These are phyloP conservation scores for Musa balbisiana DNA, from an alignment of 202 grass and related monocot genomes.

Conservation along the genomic window DNA sequence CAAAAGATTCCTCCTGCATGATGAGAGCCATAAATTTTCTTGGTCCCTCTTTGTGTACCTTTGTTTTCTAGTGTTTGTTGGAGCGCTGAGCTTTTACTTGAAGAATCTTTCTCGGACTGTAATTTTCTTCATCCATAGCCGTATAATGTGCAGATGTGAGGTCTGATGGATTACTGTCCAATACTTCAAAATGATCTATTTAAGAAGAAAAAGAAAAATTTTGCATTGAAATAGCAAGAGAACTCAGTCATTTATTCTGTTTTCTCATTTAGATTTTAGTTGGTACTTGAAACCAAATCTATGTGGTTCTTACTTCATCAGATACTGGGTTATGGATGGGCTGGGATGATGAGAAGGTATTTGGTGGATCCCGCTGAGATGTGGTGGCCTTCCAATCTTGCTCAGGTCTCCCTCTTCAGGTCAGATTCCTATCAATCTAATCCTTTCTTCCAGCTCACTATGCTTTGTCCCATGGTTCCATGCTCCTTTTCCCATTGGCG, in stretches of 20 bases:
- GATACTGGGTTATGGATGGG: slow-evolving; percentile 95
- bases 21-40: background rate
- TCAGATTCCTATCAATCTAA: slow-evolving; percentile 18
- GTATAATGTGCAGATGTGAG: too few species aligned
- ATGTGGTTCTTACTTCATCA: slow-evolving; percentile 10
- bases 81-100: background rate
- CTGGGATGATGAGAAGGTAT: slow-evolving; percentile 89
- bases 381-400: slow-evolving; percentile 99
- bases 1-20: background rate
- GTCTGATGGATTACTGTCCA: too few species aligned
- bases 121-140: too few species aligned
- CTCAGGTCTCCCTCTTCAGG: slow-evolving; percentile 99
- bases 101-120: background rate
- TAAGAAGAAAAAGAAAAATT: too few species aligned
- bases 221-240: too few species aligned
- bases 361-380: slow-evolving; percentile 91
- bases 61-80: background rate
- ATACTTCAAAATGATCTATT: background rate
- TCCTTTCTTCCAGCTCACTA: background rate
- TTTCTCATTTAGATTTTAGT: too few species aligned
- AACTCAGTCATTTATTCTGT: too few species aligned
- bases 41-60: background rate
- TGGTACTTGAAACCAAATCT: background rate
- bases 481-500: background rate
- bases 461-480: background rate